A percentile compares a stretch with the other conserved stretches of the same genome.
These are phyloP conservation scores for Halenospora varia DNA, from an alignment of 495 filamentous ascomycete genomes.

Conservation along the genomic window DNA sequence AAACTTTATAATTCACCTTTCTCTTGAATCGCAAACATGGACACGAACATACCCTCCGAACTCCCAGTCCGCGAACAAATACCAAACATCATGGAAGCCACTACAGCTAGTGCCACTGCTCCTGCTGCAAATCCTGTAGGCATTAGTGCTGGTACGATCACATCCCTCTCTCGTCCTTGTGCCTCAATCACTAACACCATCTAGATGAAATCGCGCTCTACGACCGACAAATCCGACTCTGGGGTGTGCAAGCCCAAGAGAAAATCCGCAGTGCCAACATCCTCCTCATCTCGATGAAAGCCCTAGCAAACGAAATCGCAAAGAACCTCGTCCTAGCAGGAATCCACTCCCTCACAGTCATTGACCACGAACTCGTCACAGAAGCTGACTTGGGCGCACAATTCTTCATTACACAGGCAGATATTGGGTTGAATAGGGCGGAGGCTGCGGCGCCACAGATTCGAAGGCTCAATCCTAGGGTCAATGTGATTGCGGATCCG, in stretches of 20 bases:
- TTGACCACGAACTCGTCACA: conserved; percentile 74
- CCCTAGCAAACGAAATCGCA: conserved; percentile 90
- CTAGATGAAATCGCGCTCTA: conserved; percentile 96
- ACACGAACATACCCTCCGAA: not conserved
- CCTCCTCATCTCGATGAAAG: conserved; percentile 81
- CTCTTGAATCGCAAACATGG: not conserved
- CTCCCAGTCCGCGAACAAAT: not conserved
- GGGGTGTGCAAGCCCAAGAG: conserved; percentile 90
- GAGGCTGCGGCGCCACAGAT: conserved; percentile 76
- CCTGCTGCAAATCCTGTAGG: conserved; percentile 6
- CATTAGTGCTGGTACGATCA: conserved; percentile 24
- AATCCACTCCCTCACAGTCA: conserved; percentile 84
- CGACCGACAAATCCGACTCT: conserved; percentile 96
- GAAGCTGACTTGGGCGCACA: conserved; percentile 82
- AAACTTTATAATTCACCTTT: no score
- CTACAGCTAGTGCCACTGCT: not conserved
- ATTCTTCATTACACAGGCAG: conserved; percentile 73
- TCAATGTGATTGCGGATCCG: conserved; percentile 68
- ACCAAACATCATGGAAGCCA: not conserved
- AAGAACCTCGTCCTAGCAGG: conserved; percentile 98
- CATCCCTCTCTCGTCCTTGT: not conserved
- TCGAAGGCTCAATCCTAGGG: conserved; percentile 84
- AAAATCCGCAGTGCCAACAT: conserved; percentile 89
- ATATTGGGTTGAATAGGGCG: conserved; percentile 79
- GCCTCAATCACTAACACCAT: not conserved